Base-by-base conservation (phyloP, 179 eudicot genomes). In the Spinacia oleracea region DNA sequence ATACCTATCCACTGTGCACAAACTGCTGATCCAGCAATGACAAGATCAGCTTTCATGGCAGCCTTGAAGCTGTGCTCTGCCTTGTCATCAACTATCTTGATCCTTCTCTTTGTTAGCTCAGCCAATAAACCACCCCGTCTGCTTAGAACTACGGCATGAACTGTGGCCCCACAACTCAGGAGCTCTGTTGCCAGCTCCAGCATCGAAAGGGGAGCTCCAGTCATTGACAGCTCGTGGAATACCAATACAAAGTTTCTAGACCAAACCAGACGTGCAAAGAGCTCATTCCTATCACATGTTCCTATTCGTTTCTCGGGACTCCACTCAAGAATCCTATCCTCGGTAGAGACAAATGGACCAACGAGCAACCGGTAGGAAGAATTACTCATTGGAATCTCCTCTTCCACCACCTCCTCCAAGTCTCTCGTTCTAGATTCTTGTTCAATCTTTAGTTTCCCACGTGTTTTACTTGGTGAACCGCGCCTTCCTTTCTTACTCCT, bases 151-250 rank as follows among this genome's bases (percentile, higher is more conserved):
- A 96, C 96, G 34, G 86, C 98, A 70, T 93, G 88, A 79, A 96
- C 97, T 11, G 96, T 88, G 43, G 98, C 98, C 73, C 99, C 99
- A 81, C 99, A 96, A 85, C 99, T 96, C 87, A 96, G 68, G 77
- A 96, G 88, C 85, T 96, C 99, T 1, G 96, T 87, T 23, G 93
- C 98, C 83, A 96, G 84, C 86, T 94, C 99, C 88, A 96, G 81
- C 99, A 96, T 96, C 11, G 99, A 93, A 83, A 94, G 97, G 18
- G 98, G 98, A 42, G 99, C 97, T 16, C 98, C 99, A n/a, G 99
- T 96, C 98, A 96, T 91, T 4, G 99, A 94, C 53, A 96, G 89
- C 88, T 96, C 99, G 74, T 96, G 97, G 65, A 96, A 87, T 79
- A 96, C 84, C 88, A 96, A 83, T 20, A 96, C 89, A 83, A 96